phyloP scores from a whole-genome alignment of 2,329 filamentous ascomycete species.

The Pseudonectria buxi region DNA sequence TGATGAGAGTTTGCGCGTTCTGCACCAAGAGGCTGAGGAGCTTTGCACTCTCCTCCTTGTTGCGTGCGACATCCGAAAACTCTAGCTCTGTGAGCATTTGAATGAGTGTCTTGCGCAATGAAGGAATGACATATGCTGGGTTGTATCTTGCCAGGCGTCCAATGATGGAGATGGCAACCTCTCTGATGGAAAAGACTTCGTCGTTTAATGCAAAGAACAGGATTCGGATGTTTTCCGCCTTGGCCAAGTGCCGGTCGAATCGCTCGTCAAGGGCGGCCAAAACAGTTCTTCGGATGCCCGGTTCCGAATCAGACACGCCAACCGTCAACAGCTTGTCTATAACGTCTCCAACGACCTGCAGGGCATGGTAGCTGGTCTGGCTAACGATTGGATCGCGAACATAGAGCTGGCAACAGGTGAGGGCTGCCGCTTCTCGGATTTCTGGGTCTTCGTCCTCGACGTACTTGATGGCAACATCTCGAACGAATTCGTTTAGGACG shows the following conservation, averaged over 20 bases:
- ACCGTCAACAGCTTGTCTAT: constrained; percentile 95
- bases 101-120: constrained; percentile 86
- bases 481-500: constrained; percentile 95
- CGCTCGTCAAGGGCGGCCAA: constrained; percentile 83
- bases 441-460: constrained; percentile 93
- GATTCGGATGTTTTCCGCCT: constrained; percentile 94
- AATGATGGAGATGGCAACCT: constrained; percentile 94
- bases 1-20: constrained; percentile 87
- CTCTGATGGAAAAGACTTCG: constrained; percentile 83
- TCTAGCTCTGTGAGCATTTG: constrained; percentile 95
- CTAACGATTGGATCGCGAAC: constrained; percentile 96
- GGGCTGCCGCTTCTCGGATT: constrained; percentile 85
- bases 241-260: constrained; percentile 94
- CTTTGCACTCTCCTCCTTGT: constrained; percentile 94
- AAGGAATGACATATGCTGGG: constrained; percentile 95
- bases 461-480: constrained; percentile 96
- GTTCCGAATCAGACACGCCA: constrained; percentile 84
- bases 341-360: constrained; percentile 95
- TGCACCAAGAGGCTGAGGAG: constrained; percentile 87
- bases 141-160: constrained; percentile 86
- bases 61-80: constrained; percentile 87
- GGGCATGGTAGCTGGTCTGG: constrained; percentile 92
- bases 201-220: constrained; percentile 95
- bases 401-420: constrained; percentile 97
- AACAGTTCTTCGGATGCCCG: constrained; percentile 83